Evolutionary conservation across 805 yeast species (phyloP).

Genomic region (Wickerhamiella vanderwaltii): DNA sequence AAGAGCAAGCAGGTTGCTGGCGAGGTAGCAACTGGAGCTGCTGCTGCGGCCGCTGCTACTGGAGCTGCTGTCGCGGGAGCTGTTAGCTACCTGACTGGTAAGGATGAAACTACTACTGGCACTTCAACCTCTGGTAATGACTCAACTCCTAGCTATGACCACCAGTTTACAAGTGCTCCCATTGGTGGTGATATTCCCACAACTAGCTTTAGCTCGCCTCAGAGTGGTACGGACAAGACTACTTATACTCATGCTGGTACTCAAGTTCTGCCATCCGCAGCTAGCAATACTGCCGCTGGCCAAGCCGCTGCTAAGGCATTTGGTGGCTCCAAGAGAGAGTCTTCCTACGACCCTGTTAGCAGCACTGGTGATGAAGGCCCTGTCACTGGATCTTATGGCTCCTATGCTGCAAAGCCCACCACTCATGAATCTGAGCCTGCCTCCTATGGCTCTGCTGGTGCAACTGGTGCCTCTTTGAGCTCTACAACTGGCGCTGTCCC

Average conservation of each 20-base stretch:
- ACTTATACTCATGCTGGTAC: too few relatives aligned
- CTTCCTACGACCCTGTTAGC: not conserved
- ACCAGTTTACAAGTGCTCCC: not conserved
- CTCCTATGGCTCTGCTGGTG: conserved; percentile 4
- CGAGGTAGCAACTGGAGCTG: not conserved
- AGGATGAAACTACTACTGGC: not conserved
- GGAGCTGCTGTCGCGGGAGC: conserved; percentile 1
- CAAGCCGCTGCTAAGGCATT: not conserved
- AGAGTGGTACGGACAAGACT: too few relatives aligned
- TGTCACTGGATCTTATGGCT: conserved; percentile 6
- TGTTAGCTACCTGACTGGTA: not conserved
- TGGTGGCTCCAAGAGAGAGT: too few relatives aligned
- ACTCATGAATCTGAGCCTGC: not conserved
- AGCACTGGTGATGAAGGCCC: conserved; percentile 6
- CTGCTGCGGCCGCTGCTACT: not conserved
- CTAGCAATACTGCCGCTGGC: too few relatives aligned
- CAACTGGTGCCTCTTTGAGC: not conserved
- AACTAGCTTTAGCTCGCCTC: too few relatives aligned
- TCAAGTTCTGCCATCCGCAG: too few relatives aligned
- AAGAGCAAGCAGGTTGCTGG: not conserved
- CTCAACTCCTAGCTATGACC: not conserved
- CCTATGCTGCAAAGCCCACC: not conserved
- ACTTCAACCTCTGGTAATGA: not conserved
- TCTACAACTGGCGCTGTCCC: conserved; percentile 3
- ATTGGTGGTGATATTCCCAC: conserved; percentile 2